Evolutionary conservation across 768 basidiomycete species (phyloP).

Genomic region (Suillus placidus): DNA sequence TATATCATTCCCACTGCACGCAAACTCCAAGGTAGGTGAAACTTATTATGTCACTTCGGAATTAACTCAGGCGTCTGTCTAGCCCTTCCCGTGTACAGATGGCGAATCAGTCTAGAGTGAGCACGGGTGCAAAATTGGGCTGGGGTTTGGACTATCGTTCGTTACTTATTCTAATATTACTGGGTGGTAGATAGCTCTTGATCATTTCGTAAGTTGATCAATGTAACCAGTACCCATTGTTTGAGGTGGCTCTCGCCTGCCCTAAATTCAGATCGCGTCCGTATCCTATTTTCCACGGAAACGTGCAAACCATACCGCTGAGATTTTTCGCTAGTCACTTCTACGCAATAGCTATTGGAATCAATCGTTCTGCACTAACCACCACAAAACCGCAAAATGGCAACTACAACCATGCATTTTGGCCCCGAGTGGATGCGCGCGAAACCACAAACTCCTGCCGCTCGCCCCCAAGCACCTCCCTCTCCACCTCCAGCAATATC

Average conservation of each 20-base stretch:
- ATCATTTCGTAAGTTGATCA: background rate
- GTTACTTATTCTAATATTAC: slow-evolving; percentile 6
- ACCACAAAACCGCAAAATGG: slow-evolving; percentile 37
- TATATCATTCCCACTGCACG: slow-evolving; percentile 86
- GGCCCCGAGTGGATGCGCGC: slow-evolving; percentile 93
- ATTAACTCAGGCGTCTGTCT: slow-evolving; percentile 12
- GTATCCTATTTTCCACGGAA: slow-evolving; percentile 29
- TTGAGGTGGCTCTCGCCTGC: slow-evolving; percentile 28
- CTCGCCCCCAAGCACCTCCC: slow-evolving; percentile 57
- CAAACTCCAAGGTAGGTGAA: slow-evolving; percentile 76
- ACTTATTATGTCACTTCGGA: background rate
- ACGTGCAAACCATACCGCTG: slow-evolving; percentile 20
- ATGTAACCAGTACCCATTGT: background rate
- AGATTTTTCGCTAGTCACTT: slow-evolving; percentile 21
- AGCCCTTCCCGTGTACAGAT: slow-evolving; percentile 72
- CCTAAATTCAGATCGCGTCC: slow-evolving; percentile 30
- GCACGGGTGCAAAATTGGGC: background rate
- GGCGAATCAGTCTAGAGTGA: slow-evolving; percentile 58
- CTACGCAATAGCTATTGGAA: slow-evolving; percentile 14
- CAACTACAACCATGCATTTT: slow-evolving; percentile 80
- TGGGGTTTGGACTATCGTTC: background rate
- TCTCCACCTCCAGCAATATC: slow-evolving; percentile 52
- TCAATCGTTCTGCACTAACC: slow-evolving; percentile 12
- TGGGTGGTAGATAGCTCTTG: background rate
- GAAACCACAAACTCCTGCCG: slow-evolving; percentile 57